These are phyloP conservation scores for Ganoderma lucidum DNA, from an alignment of 1,284 basidiomycete genomes.

Conservation along the genomic window DNA sequence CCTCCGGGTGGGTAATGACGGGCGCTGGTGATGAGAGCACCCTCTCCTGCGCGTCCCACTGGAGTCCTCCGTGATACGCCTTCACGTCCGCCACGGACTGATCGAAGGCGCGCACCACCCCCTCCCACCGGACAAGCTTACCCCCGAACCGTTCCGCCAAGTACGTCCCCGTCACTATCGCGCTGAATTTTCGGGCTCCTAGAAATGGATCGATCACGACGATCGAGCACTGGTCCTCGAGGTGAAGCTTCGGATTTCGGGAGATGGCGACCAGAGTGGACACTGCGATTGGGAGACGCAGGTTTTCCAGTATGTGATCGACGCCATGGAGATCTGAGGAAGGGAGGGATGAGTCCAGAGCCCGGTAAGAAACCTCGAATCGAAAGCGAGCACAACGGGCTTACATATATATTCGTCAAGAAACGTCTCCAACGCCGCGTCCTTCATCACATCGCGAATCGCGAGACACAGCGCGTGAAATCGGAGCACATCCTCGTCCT, in stretches of 20 bases:
- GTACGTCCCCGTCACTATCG: not conserved
- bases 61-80: not conserved
- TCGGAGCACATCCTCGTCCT: not conserved
- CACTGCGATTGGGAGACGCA: not conserved
- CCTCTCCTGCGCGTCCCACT: not conserved
- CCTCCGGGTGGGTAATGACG: not conserved
- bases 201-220: not conserved
- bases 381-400: not conserved
- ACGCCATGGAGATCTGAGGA: not conserved
- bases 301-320: not conserved
- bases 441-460: not conserved
- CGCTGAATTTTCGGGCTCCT: not conserved
- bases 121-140: not conserved
- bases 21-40: not conserved
- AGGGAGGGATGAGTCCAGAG: not conserved
- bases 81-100: not conserved
- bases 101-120: not conserved
- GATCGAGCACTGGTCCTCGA: not conserved
- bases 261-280: not conserved
- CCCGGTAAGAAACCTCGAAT: not conserved
- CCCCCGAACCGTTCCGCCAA: not conserved
- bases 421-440: not conserved
- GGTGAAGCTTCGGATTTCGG: not conserved
- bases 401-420: not conserved
- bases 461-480: not conserved